These are phyloP conservation scores for Chrysosphaeria jannelii DNA, from an alignment of 2,329 filamentous ascomycete genomes.

Conservation along the genomic window DNA sequence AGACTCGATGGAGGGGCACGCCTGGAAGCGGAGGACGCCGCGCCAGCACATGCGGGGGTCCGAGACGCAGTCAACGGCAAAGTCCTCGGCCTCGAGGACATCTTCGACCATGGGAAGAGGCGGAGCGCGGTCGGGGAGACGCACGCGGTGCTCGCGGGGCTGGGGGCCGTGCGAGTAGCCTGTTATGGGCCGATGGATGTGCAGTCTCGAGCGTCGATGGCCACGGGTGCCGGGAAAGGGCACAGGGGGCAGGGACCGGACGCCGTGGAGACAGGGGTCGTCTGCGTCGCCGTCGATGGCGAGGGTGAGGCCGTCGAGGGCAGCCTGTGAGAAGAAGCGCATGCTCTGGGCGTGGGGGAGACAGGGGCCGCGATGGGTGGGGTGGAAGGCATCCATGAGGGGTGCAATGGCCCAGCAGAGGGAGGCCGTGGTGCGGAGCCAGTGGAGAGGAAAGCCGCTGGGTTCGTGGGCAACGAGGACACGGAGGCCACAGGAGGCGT, in stretches of 20 bases:
- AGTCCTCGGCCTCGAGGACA: not conserved
- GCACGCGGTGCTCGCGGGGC: not conserved
- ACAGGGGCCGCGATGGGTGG: constrained; percentile 1
- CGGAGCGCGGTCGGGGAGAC: not conserved
- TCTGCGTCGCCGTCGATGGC: not conserved
- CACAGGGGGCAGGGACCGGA: not conserved
- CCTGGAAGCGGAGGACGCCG: not conserved
- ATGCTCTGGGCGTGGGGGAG: not conserved
- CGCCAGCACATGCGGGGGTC: constrained; percentile 1
- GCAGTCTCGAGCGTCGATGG: not conserved
- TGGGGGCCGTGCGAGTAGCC: constrained; percentile 1
- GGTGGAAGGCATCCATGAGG: constrained; percentile 2
- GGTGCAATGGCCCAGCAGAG: constrained; percentile 1
- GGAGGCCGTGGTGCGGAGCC: constrained; percentile 1
- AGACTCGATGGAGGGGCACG: not conserved
- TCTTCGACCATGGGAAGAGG: not conserved
- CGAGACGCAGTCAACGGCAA: not conserved
- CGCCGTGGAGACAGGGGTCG: not conserved
- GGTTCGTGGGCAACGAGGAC: constrained; percentile 1
- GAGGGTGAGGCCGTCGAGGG: not conserved
- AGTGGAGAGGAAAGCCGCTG: constrained; percentile 1
- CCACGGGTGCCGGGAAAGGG: not conserved
- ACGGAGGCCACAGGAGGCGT: too few species aligned
- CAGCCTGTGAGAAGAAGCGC: constrained; percentile 1
- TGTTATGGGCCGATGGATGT: not conserved